Percentiles rank a stretch among this genome's conserved stretches.
These are phyloP conservation scores for Camptophora hylomeconis DNA, from an alignment of 2,329 filamentous ascomycete species.

Conservation along the genomic window DNA sequence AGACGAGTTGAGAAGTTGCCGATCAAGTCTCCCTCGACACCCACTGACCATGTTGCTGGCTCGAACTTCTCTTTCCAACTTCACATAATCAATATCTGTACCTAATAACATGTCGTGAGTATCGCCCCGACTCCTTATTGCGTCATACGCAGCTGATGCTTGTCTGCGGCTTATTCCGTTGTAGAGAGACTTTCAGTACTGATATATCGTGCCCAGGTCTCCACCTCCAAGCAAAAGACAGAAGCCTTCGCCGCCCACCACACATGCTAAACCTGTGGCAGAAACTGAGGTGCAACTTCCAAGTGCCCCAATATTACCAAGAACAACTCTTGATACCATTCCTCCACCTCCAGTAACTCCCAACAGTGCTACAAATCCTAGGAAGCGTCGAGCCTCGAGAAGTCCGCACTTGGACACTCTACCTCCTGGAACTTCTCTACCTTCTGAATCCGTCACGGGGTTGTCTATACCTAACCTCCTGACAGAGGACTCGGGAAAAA, in stretches of 20 bases:
- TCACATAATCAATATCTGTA: conserved; percentile 4
- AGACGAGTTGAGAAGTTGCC: no score
- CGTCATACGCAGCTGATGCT: conserved; percentile 1
- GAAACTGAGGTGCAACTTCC: background rate
- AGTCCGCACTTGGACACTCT: conserved; percentile 15
- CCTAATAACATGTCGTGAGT: conserved; percentile 5
- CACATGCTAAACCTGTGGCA: background rate
- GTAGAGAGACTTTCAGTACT: background rate
- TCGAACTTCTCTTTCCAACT: conserved; percentile 2
- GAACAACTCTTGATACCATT: conserved; percentile 2
- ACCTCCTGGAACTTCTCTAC: conserved; percentile 9
- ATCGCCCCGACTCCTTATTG: conserved; percentile 3
- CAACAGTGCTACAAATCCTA: conserved; percentile 27
- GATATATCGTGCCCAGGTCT: conserved; percentile 1
- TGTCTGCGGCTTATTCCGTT: background rate
- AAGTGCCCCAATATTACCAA: background rate
- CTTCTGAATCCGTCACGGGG: conserved; percentile 4
- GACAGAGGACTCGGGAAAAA: conserved; percentile 44
- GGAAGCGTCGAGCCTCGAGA: conserved; percentile 31
- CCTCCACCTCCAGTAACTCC: conserved; percentile 9
- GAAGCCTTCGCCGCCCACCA: background rate
- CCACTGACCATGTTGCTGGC: conserved; percentile 5
- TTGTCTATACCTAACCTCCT: conserved; percentile 11
- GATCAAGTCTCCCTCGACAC: no score
- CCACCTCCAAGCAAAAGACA: conserved; percentile 5